Conservation (phyloP, 345 rosid species). For the Lumnitzera racemosa region DNA sequence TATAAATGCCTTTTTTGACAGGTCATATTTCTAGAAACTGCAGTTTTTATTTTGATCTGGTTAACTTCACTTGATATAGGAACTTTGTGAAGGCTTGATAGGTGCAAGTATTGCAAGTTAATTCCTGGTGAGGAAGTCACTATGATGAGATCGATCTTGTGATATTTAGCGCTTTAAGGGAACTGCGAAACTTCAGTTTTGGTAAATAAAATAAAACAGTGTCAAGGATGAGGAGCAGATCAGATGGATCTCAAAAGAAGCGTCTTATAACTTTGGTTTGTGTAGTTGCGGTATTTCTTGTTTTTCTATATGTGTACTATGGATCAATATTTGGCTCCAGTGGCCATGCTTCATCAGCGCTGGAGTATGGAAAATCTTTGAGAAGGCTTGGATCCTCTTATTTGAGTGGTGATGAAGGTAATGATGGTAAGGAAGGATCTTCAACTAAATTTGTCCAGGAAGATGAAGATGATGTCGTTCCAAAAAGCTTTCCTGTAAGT, state of each 20-base stretch:
- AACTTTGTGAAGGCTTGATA: too few species aligned
- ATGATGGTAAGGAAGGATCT: conserved; percentile 55
- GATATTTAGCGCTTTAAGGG: conserved; percentile 8
- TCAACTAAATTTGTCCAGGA: conserved; percentile 34
- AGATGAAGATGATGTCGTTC: conserved; percentile 34
- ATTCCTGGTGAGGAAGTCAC: not conserved
- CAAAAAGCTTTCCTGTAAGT: conserved; percentile 86
- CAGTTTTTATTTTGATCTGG: too few species aligned
- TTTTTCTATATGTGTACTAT: conserved; percentile 60
- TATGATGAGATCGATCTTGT: conserved; percentile 22
- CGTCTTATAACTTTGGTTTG: conserved; percentile 51
- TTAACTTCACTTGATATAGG: too few species aligned
- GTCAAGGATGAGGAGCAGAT: conserved; percentile 77
- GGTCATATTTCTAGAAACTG: too few species aligned
- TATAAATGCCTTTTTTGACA: too few species aligned
- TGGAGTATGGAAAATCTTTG: conserved; percentile 71
- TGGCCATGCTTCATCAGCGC: conserved; percentile 51
- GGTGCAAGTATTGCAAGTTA: too few species aligned
- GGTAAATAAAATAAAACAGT: conserved; percentile 11
- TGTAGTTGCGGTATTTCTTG: conserved; percentile 46
- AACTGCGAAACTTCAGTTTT: conserved; percentile 13
- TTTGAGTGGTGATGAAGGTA: conserved; percentile 75
- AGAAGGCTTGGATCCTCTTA: conserved; percentile 77
- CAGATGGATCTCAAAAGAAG: conserved; percentile 86
- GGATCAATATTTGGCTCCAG: conserved; percentile 66